Evolutionary conservation across 805 yeast species (phyloP).

Genomic region (Dipodascopsis tothii): DNA sequence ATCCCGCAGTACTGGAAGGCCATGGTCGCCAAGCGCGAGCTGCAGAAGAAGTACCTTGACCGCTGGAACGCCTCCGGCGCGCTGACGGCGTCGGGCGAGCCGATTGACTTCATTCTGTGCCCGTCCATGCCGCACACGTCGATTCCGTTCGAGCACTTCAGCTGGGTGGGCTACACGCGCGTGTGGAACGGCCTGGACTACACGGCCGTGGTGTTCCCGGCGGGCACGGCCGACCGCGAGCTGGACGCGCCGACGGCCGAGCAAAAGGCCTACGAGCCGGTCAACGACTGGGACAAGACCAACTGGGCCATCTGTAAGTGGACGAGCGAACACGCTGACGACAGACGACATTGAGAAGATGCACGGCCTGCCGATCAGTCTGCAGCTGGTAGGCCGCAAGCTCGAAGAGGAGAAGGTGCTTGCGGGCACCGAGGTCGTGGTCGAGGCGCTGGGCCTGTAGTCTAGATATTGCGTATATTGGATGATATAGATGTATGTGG

Average conservation of each 20-base stretch:
- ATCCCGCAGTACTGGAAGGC: constrained; percentile 33
- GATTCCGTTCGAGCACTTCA: constrained; percentile 32
- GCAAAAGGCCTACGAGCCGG: constrained; percentile 19
- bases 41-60: constrained; percentile 38
- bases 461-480: too few relatives aligned
- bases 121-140: constrained; percentile 46
- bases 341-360: constrained; percentile 22
- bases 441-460: too few relatives aligned
- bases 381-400: constrained; percentile 23
- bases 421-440: too few relatives aligned
- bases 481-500: too few relatives aligned
- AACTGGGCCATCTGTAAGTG: constrained; percentile 22
- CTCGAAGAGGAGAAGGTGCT: constrained; percentile 24
- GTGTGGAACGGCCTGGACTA: constrained; percentile 28
- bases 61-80: constrained; percentile 37
- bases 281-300: constrained; percentile 21
- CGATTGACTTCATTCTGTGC: constrained; percentile 43
- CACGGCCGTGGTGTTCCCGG: constrained; percentile 25
- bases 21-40: constrained; percentile 26
- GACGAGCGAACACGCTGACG: neutral
- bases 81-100: constrained; percentile 34
- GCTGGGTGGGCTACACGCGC: constrained; percentile 26
- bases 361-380: constrained; percentile 24
- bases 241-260: constrained; percentile 18
- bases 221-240: constrained; percentile 20